A percentile compares a stretch with the other conserved stretches of the same genome.
Conservation (phyloP, 371 early-diverging fungal genomes). For the Mortierella sp. region DNA sequence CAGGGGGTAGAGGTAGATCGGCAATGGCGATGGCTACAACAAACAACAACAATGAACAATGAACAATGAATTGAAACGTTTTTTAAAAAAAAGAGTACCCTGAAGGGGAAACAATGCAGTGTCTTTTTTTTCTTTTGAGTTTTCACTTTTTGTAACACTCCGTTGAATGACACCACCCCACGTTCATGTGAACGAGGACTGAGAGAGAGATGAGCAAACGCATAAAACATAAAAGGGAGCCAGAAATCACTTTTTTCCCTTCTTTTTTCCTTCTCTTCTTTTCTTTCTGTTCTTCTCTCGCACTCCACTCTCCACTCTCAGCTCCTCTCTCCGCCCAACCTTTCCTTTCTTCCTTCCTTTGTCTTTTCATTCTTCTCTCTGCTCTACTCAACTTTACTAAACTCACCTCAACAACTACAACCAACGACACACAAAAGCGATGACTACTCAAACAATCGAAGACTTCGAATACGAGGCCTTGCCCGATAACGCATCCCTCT, state of each 20-base stretch:
- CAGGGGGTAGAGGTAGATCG: neutral
- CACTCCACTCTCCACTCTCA: neutral
- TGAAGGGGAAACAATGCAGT: neutral
- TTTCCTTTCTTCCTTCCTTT: neutral
- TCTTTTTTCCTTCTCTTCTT: neutral
- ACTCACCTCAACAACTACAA: neutral
- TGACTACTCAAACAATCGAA: constrained; percentile 31
- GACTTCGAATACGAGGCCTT: constrained; percentile 90
- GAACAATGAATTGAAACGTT: neutral
- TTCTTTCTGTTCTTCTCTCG: neutral
- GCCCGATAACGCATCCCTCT: constrained; percentile 81
- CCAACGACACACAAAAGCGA: neutral
- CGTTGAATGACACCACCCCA: neutral
- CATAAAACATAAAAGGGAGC: neutral
- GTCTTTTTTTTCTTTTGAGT: neutral
- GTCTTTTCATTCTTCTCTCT: neutral
- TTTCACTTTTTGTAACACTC: neutral
- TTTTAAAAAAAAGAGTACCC: neutral
- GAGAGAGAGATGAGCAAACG: neutral
- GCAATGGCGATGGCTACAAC: neutral
- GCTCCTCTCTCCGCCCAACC: neutral
- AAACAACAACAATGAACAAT: neutral
- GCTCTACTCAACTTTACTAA: constrained; percentile 3
- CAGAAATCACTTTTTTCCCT: neutral
- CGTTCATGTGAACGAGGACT: neutral